Percentiles rank a stretch among this genome's conserved stretches.
Conservation (phyloP, 2,329 filamentous ascomycete genomes). For the Coleophoma crateriformis region DNA sequence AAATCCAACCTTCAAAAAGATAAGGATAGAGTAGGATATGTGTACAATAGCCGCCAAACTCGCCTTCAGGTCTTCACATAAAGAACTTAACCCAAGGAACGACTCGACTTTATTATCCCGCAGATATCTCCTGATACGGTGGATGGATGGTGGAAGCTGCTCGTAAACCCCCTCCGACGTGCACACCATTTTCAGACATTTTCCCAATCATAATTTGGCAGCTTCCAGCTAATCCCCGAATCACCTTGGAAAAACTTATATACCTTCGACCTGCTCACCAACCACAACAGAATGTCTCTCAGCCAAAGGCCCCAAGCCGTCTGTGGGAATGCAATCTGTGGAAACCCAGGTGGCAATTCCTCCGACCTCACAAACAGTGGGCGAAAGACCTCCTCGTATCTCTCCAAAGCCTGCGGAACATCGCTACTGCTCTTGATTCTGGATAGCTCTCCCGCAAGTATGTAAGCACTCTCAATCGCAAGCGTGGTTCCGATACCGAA, state of each 20-base stretch:
- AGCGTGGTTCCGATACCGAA: constrained; percentile 36
- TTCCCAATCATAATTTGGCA: neutral
- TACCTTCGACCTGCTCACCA: neutral
- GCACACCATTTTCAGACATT: neutral
- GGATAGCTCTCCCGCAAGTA: constrained; percentile 38
- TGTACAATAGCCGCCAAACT: too few species aligned
- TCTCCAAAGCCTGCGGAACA: constrained; percentile 25
- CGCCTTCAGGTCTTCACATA: too few species aligned
- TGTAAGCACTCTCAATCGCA: constrained; percentile 35
- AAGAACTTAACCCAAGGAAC: too few species aligned
- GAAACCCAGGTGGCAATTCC: neutral
- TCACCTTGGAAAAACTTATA: neutral
- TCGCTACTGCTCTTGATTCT: constrained; percentile 20
- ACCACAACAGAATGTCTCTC: neutral
- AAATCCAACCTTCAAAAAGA: too few species aligned
- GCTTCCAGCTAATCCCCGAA: neutral
- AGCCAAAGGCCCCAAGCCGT: neutral
- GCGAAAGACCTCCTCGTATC: constrained; percentile 37
- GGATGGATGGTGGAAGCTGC: too few species aligned
- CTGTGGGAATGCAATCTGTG: neutral
- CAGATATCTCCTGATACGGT: too few species aligned
- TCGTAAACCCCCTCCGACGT: too few species aligned
- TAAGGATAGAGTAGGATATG: too few species aligned
- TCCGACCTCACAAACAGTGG: neutral
- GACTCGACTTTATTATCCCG: too few species aligned